phyloP scores from a whole-genome alignment of 306 rosid species.

The Cercis canadensis region DNA sequence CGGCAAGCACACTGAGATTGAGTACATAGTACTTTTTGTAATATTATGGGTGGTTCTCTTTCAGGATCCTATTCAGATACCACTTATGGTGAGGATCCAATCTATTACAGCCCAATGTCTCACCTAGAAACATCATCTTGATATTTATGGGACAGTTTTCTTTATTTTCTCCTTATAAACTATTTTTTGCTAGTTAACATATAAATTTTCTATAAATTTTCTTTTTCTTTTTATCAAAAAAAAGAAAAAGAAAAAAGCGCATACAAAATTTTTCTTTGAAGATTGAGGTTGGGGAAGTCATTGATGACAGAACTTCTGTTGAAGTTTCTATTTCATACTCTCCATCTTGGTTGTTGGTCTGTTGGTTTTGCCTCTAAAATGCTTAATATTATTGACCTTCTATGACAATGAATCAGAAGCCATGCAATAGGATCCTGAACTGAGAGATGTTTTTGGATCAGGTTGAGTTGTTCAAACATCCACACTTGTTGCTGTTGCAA shows the following conservation, averaged over 20 bases:
- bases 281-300: constrained; percentile 4
- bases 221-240: background rate
- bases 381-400: constrained; percentile 7
- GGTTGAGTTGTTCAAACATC: constrained; percentile 96
- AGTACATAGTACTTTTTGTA: background rate
- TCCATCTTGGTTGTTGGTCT: background rate
- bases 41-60: background rate
- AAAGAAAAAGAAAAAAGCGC: no score
- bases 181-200: no score
- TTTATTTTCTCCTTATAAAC: no score
- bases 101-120: no score
- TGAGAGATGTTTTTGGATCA: constrained; percentile 43
- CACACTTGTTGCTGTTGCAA: constrained; percentile 83
- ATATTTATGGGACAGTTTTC: no score
- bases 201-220: no score
- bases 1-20: background rate
- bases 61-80: constrained; percentile 1
- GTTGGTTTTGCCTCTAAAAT: constrained; percentile 1
- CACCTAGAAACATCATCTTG: no score
- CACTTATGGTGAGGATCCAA: background rate
- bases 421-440: constrained; percentile 8
- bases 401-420: background rate
- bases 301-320: constrained; percentile 20
- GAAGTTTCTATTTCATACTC: background rate
- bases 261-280: background rate